These are phyloP conservation scores for Leucocoprinus gongylophorus DNA, from an alignment of 1,284 basidiomycete species.

Conservation along the genomic window DNA sequence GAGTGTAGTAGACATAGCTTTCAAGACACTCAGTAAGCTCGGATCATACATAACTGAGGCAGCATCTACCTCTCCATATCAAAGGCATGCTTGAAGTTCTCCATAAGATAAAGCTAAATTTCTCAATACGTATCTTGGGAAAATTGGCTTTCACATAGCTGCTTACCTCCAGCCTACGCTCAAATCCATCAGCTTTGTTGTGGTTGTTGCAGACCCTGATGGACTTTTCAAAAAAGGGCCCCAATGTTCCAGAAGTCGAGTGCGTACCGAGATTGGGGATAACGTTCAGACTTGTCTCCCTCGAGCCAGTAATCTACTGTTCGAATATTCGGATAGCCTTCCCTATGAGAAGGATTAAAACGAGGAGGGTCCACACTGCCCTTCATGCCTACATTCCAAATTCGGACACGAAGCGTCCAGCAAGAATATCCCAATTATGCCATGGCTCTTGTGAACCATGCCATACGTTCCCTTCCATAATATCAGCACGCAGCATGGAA, in stretches of 20 bases:
- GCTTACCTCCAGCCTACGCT: slow-evolving; percentile 73
- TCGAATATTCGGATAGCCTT: slow-evolving; percentile 77
- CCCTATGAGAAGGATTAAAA: slow-evolving; percentile 36
- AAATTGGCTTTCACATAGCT: not conserved
- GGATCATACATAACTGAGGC: not conserved
- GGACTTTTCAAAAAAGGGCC: not conserved
- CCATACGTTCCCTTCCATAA: slow-evolving; percentile 76
- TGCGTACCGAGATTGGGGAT: slow-evolving; percentile 76
- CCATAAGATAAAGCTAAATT: slow-evolving; percentile 70
- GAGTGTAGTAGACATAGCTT: slow-evolving; percentile 75
- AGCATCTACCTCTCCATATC: slow-evolving; percentile 67
- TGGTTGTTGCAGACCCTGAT: slow-evolving; percentile 66
- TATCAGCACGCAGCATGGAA: slow-evolving; percentile 9
- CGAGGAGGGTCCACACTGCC: not conserved
- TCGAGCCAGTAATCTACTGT: slow-evolving; percentile 82
- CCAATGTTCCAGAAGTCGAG: slow-evolving; percentile 15
- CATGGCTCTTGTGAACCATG: slow-evolving; percentile 82
- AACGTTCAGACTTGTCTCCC: slow-evolving; percentile 61
- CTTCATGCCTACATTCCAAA: slow-evolving; percentile 65
- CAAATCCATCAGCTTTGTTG: slow-evolving; percentile 86
- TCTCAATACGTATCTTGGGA: not conserved
- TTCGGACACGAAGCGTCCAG: slow-evolving; percentile 85
- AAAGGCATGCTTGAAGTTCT: slow-evolving; percentile 86
- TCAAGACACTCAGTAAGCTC: not conserved
- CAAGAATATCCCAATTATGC: slow-evolving; percentile 83